A percentile compares a stretch with the other conserved stretches of the same genome.
phyloP scores from a whole-genome alignment of 768 basidiomycete genomes.

The Lentinula boryana region DNA sequence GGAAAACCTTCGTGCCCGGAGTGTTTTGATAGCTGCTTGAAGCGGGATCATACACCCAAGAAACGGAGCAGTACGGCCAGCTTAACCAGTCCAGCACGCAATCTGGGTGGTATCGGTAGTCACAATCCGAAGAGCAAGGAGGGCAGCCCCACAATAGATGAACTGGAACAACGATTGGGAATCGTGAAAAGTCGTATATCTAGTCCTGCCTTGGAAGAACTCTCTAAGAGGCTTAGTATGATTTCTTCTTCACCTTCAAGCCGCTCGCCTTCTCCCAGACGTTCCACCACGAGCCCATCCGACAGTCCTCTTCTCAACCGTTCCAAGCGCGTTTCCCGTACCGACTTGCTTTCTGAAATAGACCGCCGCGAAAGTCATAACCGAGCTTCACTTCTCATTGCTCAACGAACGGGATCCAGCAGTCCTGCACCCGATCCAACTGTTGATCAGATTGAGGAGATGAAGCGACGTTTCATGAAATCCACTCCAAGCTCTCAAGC shows the following conservation, averaged over 20 bases:
- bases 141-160: slow-evolving; percentile 56
- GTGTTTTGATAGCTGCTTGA: slow-evolving; percentile 76
- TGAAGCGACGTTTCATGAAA: slow-evolving; percentile 53
- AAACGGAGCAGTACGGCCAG: slow-evolving; percentile 20
- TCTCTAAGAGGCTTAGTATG: slow-evolving; percentile 37
- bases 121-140: slow-evolving; percentile 35
- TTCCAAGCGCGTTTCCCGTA: background rate
- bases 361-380: background rate
- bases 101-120: slow-evolving; percentile 38
- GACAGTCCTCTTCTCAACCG: slow-evolving; percentile 10
- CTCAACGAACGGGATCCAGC: slow-evolving; percentile 14
- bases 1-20: slow-evolving; percentile 75
- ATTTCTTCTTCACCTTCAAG: slow-evolving; percentile 17
- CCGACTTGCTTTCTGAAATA: background rate
- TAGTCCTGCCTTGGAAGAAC: slow-evolving; percentile 49
- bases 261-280: slow-evolving; percentile 16
- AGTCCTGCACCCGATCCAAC: slow-evolving; percentile 29
- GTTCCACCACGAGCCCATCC: slow-evolving; percentile 19
- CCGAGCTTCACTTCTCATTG: background rate
- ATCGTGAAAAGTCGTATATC: slow-evolving; percentile 47
- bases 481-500: slow-evolving; percentile 19
- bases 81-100: slow-evolving; percentile 25
- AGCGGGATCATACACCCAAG: slow-evolving; percentile 44
- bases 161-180: slow-evolving; percentile 56
- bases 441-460: slow-evolving; percentile 51